Conservation (phyloP, 1,284 basidiomycete species). For the Ustilago lituana region DNA sequence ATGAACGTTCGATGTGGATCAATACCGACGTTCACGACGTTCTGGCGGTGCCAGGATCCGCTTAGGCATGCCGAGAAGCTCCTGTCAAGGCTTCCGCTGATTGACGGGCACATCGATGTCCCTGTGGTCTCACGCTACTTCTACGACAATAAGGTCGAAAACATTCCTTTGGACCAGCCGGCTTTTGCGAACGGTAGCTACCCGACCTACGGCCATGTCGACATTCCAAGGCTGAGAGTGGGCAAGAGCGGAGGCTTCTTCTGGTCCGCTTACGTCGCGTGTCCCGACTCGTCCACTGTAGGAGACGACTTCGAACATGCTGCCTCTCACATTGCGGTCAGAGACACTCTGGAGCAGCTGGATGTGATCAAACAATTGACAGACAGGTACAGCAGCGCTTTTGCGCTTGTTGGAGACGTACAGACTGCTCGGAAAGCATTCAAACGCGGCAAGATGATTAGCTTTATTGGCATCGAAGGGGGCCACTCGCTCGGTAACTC, state of each 20-base stretch:
- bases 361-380: constrained; percentile 47
- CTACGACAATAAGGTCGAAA: constrained; percentile 39
- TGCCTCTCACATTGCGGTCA: constrained; percentile 17
- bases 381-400: constrained; percentile 28
- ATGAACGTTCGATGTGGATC: constrained; percentile 9
- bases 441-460: constrained; percentile 52
- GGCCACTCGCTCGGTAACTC: constrained; percentile 51
- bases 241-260: constrained; percentile 50
- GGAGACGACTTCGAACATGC: constrained; percentile 42
- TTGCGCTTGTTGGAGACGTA: constrained; percentile 19
- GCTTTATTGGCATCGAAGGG: constrained; percentile 49
- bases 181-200: constrained; percentile 25
- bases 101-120: constrained; percentile 51
- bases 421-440: constrained; percentile 42
- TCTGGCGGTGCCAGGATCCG: constrained; percentile 22
- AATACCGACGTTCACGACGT: background rate
- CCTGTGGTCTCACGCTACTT: constrained; percentile 34
- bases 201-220: constrained; percentile 33
- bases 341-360: constrained; percentile 47
- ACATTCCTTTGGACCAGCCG: constrained; percentile 39
- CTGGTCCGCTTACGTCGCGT: constrained; percentile 49
- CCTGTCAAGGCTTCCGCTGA: constrained; percentile 33
- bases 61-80: constrained; percentile 20
- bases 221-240: constrained; percentile 41
- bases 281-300: constrained; percentile 22